Base-by-base conservation (phyloP, 2,329 filamentous ascomycete species). In the Anisogramma anomala region DNA sequence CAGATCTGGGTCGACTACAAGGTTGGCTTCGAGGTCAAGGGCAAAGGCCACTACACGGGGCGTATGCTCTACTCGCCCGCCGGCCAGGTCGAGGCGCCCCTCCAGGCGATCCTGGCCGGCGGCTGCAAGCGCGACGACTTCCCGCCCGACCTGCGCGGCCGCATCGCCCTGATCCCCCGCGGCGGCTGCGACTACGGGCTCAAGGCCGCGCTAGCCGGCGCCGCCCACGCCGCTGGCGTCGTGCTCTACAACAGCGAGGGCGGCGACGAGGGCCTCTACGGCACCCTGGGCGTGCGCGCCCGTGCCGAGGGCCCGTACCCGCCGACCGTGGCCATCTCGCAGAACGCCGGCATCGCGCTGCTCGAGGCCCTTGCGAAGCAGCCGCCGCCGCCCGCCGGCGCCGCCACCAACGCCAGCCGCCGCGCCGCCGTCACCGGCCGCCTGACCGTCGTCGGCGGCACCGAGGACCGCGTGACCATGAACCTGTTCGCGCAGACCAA, bases 161-260 rank as follows among this genome's bases (percentile, higher is more conserved):
- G 68, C 51, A 56, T 69, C 23, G 61, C 58, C 1, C 63, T 69
- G 11, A 54, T 69, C 13, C 66, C 66, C 58, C 61, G 66, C 7
- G 66, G 66, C 17, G 42, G 43, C 18, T 69, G 66, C 42, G 57
- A 61, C 28, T 60, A 69, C 27, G 47, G 58, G 0, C 60, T 64
- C 28, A 69, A 69, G 52, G 56, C 67, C 23, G 62, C 59, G 51
- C 55, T 67, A 4, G 66, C 66, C 20, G 63, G 57, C 52, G 53
- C 58, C 7, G 55, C 61, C 8, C 66, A 65, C 31, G 67, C 65
- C 2, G 30, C 61, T 2, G 65, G 57, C 30, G 64, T 69, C 1
- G 57, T 83, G 22, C 65, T 83, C 36, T 80, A 77, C 55, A 75
- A 83, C 39, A 41, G 35, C 10, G 17, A 28, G 11, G 31, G 22